These are phyloP conservation scores for Exophiala phaeomuriformis DNA, from an alignment of 2,329 filamentous ascomycete species.

Conservation along the genomic window DNA sequence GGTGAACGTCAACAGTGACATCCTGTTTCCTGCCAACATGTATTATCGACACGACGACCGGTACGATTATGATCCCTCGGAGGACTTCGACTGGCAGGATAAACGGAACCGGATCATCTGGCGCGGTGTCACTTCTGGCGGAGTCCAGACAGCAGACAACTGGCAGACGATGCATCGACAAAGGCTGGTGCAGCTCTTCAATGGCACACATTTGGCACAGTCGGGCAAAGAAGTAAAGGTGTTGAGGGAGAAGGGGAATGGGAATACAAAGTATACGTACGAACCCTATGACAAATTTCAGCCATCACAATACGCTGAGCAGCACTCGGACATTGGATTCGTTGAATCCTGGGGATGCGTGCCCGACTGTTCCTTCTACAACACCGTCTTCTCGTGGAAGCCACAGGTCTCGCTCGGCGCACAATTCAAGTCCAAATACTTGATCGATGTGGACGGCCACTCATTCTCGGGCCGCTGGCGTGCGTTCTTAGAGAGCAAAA, in stretches of 20 bases:
- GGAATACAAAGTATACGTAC: slow-evolving; percentile 28
- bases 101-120: slow-evolving; percentile 54
- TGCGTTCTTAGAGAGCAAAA: slow-evolving; percentile 42
- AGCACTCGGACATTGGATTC: slow-evolving; percentile 36
- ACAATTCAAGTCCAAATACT: slow-evolving; percentile 34
- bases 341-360: slow-evolving; percentile 34
- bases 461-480: slow-evolving; percentile 38
- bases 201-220: slow-evolving; percentile 30
- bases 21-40: slow-evolving; percentile 61
- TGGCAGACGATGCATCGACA: slow-evolving; percentile 37
- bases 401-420: slow-evolving; percentile 28
- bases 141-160: slow-evolving; percentile 43
- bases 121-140: slow-evolving; percentile 60
- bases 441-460: slow-evolving; percentile 37
- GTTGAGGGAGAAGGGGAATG: slow-evolving; percentile 27
- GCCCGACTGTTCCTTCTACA: slow-evolving; percentile 36
- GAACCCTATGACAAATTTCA: slow-evolving; percentile 28
- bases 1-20: slow-evolving; percentile 61
- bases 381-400: slow-evolving; percentile 29
- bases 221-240: slow-evolving; percentile 28
- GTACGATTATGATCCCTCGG: slow-evolving; percentile 51
- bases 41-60: slow-evolving; percentile 54
- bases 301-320: slow-evolving; percentile 30
- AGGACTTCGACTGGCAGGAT: slow-evolving; percentile 51
- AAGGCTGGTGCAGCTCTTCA: slow-evolving; percentile 33